These are phyloP conservation scores for Reticulascus tulasneorum DNA, from an alignment of 2,329 filamentous ascomycete genomes.

Conservation along the genomic window DNA sequence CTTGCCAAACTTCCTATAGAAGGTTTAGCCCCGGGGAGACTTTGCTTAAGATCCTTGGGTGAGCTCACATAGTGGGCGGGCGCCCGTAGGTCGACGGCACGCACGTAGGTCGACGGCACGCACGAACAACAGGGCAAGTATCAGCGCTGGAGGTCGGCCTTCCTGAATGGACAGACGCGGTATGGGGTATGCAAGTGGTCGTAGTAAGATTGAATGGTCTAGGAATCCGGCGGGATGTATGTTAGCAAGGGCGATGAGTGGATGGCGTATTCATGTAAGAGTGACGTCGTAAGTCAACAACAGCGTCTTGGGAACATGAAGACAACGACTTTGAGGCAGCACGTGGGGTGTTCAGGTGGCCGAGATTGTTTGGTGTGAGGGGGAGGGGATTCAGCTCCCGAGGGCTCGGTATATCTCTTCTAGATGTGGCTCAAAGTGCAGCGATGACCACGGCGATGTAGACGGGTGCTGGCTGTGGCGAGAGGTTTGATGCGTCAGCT, in stretches of 20 bases:
- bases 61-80: constrained; percentile 9
- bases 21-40: constrained; percentile 3
- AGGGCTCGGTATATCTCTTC: neutral
- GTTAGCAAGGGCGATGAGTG: constrained; percentile 6
- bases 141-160: constrained; percentile 1
- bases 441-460: no score
- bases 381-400: neutral
- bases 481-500: no score
- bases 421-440: no score
- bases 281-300: constrained; percentile 9
- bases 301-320: constrained; percentile 5
- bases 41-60: neutral
- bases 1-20: constrained; percentile 95
- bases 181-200: constrained; percentile 5
- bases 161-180: constrained; percentile 2
- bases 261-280: constrained; percentile 4
- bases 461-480: no score
- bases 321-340: constrained; percentile 1
- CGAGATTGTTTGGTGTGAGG: constrained; percentile 3
- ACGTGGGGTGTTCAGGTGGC: constrained; percentile 8
- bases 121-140: neutral
- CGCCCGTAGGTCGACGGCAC: constrained; percentile 10
- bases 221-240: no score
- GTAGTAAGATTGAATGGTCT: no score
- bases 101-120: constrained; percentile 7